Evolutionary conservation across 2,329 filamentous ascomycete species (phyloP), one percentile per base, ranked within the genome.

Genomic region (Fusarium cicatricum): DNA sequence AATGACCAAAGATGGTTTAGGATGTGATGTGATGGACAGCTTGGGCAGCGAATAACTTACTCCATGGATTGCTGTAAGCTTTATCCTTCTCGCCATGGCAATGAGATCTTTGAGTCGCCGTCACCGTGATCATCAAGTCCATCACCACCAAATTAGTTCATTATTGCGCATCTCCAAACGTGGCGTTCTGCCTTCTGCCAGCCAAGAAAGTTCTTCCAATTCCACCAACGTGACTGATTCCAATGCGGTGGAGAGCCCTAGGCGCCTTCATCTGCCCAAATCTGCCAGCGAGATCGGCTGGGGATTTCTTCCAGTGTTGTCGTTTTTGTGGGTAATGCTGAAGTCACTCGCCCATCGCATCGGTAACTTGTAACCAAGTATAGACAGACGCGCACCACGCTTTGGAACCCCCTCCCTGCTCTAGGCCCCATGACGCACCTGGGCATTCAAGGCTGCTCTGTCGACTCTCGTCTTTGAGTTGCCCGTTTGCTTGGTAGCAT

Each of bases 21-120:
- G 26, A 54, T 41, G 42, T 31, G 39, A 43, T n/a, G 28, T 28
- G 55, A 53, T 55, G 31, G 34, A 39, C 26, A 39, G 23, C 15
- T 23, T 21, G 34, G 33, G 17, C 23, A 12, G 31, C 12, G 28
- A 28, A 43, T 28, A 15, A 31, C 19, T 19, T 36, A 28, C 46
- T 33, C 39, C 19, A 19, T 15, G 46, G 29, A 7, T 39, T 14
- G 4, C 37, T 7, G 19, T 21, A 28, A 28, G 21, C 14, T 12
- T 17, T 19, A 21, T 7, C 15, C 8, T 4, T 16, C 5, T 14
- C 26, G 34, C 10, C 19, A 9, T 38, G 21, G 16, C n/a, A 23
- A 15, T 4, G 26, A 32, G 14, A 17, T 46, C 16, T 12, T 31
- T 16, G 21, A 19, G 16, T 39, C 44, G 7, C 21, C 44, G 17